Base-by-base conservation (phyloP, 441 rosid species). In the Euphorbia corollata region DNA sequence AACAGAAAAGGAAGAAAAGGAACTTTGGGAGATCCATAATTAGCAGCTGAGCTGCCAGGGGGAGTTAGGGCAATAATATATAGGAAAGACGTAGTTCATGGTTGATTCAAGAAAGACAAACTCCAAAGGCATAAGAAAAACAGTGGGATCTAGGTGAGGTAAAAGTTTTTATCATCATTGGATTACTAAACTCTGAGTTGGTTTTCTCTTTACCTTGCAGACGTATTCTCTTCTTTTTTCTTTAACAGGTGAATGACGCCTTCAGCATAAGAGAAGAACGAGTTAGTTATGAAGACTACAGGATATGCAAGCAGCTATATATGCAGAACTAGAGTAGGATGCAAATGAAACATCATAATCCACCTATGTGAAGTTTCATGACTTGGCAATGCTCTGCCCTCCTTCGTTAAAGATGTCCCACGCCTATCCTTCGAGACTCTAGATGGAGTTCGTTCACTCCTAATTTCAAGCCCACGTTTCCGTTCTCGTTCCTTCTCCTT, bases 211-310 rank as follows among this genome's bases (percentile, higher is more conserved):
- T 91, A 94, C 98, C 99, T 91, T 94, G 97, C 97, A 90, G 72
- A 87, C 80, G 88, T 94, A 91, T 75, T 91, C 98, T 81, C 98
- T 91, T 80, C 96, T 86, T 87, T 89, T 84, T 78, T 93, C 96
- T 84, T 83, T 90, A 85, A 85, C 74, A 45, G 96, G 96, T 86
- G 99, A 84, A 76, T 74, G 88, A 68, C 90, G 97, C 99, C 98
- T 91, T 94, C 99, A 94, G 89, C 90, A 91, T 83, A 86, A 87
- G 81, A 91, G 91, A 94, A 84, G 78, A 91, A 59, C 79, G 81
- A 83, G 92, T 89, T 83, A 92, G 98, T 85, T 74, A 64, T 30
- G 82, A 76, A 78, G 82, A 84, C 80, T 75, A 79, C 78, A 81
- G 80, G 85, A 86, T 70, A 80, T 65, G 81, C 75, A 83, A 73